These are phyloP conservation scores for Pittosporum tobira DNA, from an alignment of 129 eudicot genomes.

Conservation along the genomic window DNA sequence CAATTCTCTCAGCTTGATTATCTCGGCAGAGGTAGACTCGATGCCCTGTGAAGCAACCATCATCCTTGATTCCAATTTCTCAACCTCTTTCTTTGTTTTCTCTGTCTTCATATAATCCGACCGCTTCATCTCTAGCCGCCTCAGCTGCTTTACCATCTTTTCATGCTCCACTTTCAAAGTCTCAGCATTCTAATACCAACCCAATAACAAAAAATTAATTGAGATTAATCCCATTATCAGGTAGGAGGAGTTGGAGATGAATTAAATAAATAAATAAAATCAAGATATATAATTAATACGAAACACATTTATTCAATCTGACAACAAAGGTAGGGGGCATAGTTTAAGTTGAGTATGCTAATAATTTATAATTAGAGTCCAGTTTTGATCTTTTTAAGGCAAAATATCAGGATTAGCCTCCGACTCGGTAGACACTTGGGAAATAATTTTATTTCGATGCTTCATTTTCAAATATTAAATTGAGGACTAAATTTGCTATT, in stretches of 20 bases:
- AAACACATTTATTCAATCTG: background rate
- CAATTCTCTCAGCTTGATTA: slow-evolving; percentile 74
- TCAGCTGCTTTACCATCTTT: slow-evolving; percentile 47
- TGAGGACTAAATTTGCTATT: too few relatives aligned
- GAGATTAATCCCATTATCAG: background rate
- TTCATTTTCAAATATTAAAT: too few relatives aligned
- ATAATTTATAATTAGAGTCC: too few relatives aligned
- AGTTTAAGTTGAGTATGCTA: background rate
- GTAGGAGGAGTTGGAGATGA: background rate
- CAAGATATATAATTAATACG: background rate
- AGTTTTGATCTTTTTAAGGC: too few relatives aligned
- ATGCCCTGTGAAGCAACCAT: slow-evolving; percentile 73
- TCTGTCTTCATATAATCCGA: slow-evolving; percentile 76
- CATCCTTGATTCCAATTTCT: slow-evolving; percentile 76
- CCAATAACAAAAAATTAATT: slow-evolving; percentile 10
- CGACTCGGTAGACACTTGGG: too few relatives aligned
- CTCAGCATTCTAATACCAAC: slow-evolving; percentile 55
- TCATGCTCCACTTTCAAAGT: slow-evolving; percentile 68
- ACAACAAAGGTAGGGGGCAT: background rate
- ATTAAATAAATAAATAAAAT: background rate
- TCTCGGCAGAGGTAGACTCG: slow-evolving; percentile 69
- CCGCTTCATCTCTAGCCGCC: slow-evolving; percentile 77
- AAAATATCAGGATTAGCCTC: too few relatives aligned
- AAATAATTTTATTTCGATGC: too few relatives aligned
- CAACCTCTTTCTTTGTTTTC: slow-evolving; percentile 88